phyloP scores from a whole-genome alignment of 208 protist species.

The Wallacemonas sp. region DNA sequence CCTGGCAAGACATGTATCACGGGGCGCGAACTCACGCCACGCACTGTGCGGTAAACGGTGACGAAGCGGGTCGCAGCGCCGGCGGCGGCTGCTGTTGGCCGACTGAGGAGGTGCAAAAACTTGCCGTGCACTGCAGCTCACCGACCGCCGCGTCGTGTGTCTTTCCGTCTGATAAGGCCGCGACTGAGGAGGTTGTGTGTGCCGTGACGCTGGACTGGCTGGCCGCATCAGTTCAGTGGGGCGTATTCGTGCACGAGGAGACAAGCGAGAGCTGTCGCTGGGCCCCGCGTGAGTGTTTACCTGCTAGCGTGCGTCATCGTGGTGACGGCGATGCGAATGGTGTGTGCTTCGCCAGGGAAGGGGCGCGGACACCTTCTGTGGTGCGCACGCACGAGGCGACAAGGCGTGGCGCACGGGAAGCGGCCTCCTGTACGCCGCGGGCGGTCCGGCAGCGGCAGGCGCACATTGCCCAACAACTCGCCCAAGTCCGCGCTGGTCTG shows the following conservation, averaged over 20 bases:
- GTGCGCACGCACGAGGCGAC: not conserved
- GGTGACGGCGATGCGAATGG: no score
- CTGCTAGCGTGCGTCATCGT: no score
- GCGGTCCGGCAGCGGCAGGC: not conserved
- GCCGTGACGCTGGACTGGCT: slow-evolving; percentile 57
- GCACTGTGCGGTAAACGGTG: no score
- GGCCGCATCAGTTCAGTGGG: slow-evolving; percentile 51
- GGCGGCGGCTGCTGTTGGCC: no score
- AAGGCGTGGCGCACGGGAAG: not conserved
- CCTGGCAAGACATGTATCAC: slow-evolving; percentile 26
- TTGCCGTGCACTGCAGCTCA: slow-evolving; percentile 5
- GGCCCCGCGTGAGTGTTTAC: not conserved
- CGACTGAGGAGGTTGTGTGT: slow-evolving; percentile 34
- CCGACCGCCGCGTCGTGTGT: no score
- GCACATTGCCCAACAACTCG: slow-evolving; percentile 9
- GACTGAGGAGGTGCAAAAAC: not conserved
- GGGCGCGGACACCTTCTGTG: not conserved
- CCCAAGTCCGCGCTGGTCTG: slow-evolving; percentile 8
- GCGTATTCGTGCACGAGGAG: slow-evolving; percentile 64
- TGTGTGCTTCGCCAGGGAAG: no score
- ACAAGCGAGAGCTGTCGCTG: not conserved
- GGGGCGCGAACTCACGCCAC: no score
- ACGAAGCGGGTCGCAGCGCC: no score
- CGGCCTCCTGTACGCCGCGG: not conserved
- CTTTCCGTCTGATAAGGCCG: no score